phyloP scores from a whole-genome alignment of 1,139 yeast genomes.

The Torulaspora pretoriensis region DNA sequence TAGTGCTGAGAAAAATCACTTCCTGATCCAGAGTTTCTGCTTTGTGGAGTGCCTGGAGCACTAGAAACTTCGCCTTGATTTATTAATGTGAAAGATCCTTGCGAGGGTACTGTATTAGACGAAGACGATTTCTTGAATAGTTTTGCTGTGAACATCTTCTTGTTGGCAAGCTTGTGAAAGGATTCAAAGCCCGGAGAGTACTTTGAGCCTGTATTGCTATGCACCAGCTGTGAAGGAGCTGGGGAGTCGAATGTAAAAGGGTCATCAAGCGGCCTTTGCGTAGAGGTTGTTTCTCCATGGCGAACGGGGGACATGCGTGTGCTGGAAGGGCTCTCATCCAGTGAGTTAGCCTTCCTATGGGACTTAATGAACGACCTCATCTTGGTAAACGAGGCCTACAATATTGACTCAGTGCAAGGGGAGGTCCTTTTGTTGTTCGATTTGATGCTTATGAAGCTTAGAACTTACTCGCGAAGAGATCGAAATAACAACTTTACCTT shows the following conservation, averaged over 20 bases:
- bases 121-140: constrained; percentile 29
- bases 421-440: background rate
- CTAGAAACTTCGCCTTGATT: constrained; percentile 12
- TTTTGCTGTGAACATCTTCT: constrained; percentile 29
- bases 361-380: constrained; percentile 41
- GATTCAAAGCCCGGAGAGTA: constrained; percentile 34
- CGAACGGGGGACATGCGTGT: constrained; percentile 6
- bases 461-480: too few relatives aligned
- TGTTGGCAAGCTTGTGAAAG: constrained; percentile 30
- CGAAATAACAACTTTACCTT: too few relatives aligned
- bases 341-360: constrained; percentile 36
- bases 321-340: constrained; percentile 28
- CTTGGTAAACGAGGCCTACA: background rate
- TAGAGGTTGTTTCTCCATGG: constrained; percentile 18
- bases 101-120: constrained; percentile 16
- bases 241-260: constrained; percentile 20
- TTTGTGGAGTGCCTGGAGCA: constrained; percentile 17
- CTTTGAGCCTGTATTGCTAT: constrained; percentile 14
- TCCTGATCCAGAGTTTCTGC: constrained; percentile 5
- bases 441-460: too few relatives aligned
- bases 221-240: constrained; percentile 18
- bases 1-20: constrained; percentile 4
- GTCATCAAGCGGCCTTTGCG: constrained; percentile 25
- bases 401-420: background rate
- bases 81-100: constrained; percentile 4